phyloP scores from a whole-genome alignment of 2,329 filamentous ascomycete species.

The Apiospora saccharicola region DNA sequence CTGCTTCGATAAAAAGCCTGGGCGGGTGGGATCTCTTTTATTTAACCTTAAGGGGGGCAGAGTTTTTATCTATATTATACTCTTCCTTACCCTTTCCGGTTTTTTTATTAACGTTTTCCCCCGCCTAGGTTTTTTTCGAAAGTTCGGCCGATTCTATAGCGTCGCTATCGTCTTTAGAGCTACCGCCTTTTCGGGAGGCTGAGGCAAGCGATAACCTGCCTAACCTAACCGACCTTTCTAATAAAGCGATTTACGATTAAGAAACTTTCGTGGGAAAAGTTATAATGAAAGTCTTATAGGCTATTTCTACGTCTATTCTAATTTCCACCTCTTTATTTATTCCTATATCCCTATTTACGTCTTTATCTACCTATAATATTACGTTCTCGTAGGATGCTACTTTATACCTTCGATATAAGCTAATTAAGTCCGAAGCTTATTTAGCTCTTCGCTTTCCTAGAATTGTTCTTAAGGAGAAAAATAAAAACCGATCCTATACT shows the following conservation, averaged over 20 bases:
- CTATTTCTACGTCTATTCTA: background rate
- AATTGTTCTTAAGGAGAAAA: background rate
- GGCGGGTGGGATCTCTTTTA: constrained; percentile 22
- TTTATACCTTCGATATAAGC: background rate
- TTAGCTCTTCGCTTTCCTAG: constrained; percentile 17
- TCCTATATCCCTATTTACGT: background rate
- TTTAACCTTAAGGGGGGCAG: constrained; percentile 8
- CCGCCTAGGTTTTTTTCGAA: constrained; percentile 2
- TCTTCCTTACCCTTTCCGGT: constrained; percentile 9
- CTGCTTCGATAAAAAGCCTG: constrained; percentile 19
- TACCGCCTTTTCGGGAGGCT: background rate
- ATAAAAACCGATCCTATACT: background rate
- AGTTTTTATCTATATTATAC: constrained; percentile 2
- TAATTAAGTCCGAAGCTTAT: background rate
- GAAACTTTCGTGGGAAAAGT: constrained; percentile 15
- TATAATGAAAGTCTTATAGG: background rate
- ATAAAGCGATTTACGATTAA: background rate
- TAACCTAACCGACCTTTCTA: background rate
- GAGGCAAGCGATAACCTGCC: constrained; percentile 7
- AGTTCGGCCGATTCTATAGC: constrained; percentile 2
- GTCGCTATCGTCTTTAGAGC: constrained; percentile 1
- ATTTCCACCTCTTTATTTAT: constrained; percentile 3
- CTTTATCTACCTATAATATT: background rate
- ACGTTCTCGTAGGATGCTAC: background rate
- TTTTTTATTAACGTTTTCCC: background rate